phyloP scores from a whole-genome alignment of 2,329 filamentous ascomycete genomes.

The Stachybotrys chlorohalonatus region DNA sequence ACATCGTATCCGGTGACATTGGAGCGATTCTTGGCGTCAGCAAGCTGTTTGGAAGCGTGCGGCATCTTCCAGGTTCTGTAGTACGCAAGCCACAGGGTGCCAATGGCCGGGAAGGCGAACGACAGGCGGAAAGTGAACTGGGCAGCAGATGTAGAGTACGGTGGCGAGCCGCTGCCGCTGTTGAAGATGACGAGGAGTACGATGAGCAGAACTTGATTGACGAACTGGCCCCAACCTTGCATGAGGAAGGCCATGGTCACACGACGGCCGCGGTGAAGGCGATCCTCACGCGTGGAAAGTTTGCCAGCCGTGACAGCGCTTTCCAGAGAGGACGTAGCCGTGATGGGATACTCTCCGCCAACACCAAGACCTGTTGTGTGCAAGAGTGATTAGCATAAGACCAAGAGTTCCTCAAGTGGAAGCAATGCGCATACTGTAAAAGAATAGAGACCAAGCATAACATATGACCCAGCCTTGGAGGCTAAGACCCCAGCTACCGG shows the following conservation, averaged over 20 bases:
- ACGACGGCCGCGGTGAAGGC: slow-evolving; percentile 89
- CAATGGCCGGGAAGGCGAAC: slow-evolving; percentile 83
- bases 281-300: slow-evolving; percentile 83
- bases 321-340: slow-evolving; percentile 90
- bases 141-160: slow-evolving; percentile 67
- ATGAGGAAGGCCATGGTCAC: slow-evolving; percentile 95
- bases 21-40: slow-evolving; percentile 73
- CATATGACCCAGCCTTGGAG: slow-evolving; percentile 95
- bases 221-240: slow-evolving; percentile 96
- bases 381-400: not conserved
- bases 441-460: slow-evolving; percentile 91
- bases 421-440: slow-evolving; percentile 33
- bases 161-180: slow-evolving; percentile 61
- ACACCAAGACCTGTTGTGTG: slow-evolving; percentile 39
- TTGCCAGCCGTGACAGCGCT: slow-evolving; percentile 79
- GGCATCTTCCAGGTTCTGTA: slow-evolving; percentile 95
- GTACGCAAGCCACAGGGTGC: slow-evolving; percentile 91
- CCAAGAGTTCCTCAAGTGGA: not conserved
- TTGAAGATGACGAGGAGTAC: slow-evolving; percentile 83
- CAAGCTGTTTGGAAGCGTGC: slow-evolving; percentile 73
- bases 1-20: slow-evolving; percentile 89
- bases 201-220: slow-evolving; percentile 88
- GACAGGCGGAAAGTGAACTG: slow-evolving; percentile 91
- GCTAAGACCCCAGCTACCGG: slow-evolving; percentile 77
- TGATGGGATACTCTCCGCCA: slow-evolving; percentile 93